Evolutionary conservation across 2,329 filamentous ascomycete species (phyloP), one percentile per base, ranked within the genome.

Genomic region (Chrysoporthe puriensis): DNA sequence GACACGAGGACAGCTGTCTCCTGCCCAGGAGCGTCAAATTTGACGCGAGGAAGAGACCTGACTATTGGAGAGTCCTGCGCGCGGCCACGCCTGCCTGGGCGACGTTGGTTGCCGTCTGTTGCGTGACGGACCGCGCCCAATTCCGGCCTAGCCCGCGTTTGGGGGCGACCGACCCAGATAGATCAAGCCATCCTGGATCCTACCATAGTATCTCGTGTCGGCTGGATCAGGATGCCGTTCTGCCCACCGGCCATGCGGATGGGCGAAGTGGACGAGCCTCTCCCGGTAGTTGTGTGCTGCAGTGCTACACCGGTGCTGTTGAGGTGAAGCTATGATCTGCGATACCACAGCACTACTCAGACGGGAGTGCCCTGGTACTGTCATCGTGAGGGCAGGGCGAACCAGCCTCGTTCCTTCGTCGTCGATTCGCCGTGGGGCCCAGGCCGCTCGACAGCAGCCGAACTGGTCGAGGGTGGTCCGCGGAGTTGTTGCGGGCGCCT

Each of bases 81-180:
- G 56, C 32, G 34, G 34, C 54, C 36, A 18, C 32, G 32, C 32
- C 54, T 40, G 32, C 18, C 26, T 26, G 26, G 26, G 26, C 36
- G 57, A 43, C 42, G 26, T 43, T 11, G 57, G 44, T 42, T 60
- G 57, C 57, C 57, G 57, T n/a, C 42, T 59, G 6, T 43, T 43
- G 57, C 57, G 57, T 42, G 42, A 60, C 57, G 42, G 57, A 43
- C 57, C n/a, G 57, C 57, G 21, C 42, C 57, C 42, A 14, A n/a
- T 44, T 60, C 42, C 36, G 36, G 57, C 40, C 57, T 60, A 60
- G 57, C 36, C 36, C 40, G 21, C 36, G 50, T 54, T 32, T 54
- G 50, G 50, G 50, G 50, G 26, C 16, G 50, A 54, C 50, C 50
- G 50, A 21, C 32, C 32, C 50, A 54, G 50, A 54, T 54, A 54